A percentile compares a stretch with the other conserved stretches of the same genome.
These are phyloP conservation scores for Boletus barrowsii DNA, from an alignment of 768 basidiomycete species.

Conservation along the genomic window DNA sequence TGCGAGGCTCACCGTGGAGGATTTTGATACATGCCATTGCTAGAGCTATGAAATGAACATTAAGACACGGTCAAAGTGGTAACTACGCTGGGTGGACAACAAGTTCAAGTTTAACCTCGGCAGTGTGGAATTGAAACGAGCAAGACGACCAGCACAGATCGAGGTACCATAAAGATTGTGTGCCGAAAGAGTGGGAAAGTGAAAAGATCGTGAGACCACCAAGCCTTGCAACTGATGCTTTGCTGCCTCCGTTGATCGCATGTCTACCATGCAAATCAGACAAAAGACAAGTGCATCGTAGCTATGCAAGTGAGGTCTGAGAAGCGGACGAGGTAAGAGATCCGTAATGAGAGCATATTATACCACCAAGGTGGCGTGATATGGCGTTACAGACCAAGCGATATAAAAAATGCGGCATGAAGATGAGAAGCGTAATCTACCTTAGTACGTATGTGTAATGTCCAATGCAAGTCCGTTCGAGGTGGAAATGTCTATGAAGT, in stretches of 20 bases:
- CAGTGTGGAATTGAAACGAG: too few species aligned
- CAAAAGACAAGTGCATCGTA: neutral
- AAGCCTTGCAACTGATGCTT: neutral
- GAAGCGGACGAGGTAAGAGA: neutral
- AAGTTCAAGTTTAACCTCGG: too few species aligned
- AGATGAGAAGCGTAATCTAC: slow-evolving; percentile 22
- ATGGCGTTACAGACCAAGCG: slow-evolving; percentile 10
- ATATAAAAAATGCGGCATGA: slow-evolving; percentile 24
- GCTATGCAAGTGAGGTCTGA: slow-evolving; percentile 7
- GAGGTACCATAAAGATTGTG: too few species aligned
- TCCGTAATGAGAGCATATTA: slow-evolving; percentile 21
- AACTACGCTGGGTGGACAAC: too few species aligned
- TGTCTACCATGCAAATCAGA: slow-evolving; percentile 3
- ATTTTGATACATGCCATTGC: too few species aligned
- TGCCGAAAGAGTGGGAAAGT: neutral
- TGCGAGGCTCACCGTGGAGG: too few species aligned
- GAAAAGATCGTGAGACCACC: neutral
- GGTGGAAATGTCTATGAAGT: slow-evolving; percentile 22
- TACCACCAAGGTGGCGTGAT: slow-evolving; percentile 15
- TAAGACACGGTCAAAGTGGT: too few species aligned
- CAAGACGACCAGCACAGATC: too few species aligned
- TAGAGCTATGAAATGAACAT: too few species aligned
- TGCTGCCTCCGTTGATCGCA: slow-evolving; percentile 5
- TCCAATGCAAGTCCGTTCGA: slow-evolving; percentile 27
- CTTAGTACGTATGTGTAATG: slow-evolving; percentile 27